Conservation (phyloP, 257 asterid species). For the Thymus mandschuricus region DNA sequence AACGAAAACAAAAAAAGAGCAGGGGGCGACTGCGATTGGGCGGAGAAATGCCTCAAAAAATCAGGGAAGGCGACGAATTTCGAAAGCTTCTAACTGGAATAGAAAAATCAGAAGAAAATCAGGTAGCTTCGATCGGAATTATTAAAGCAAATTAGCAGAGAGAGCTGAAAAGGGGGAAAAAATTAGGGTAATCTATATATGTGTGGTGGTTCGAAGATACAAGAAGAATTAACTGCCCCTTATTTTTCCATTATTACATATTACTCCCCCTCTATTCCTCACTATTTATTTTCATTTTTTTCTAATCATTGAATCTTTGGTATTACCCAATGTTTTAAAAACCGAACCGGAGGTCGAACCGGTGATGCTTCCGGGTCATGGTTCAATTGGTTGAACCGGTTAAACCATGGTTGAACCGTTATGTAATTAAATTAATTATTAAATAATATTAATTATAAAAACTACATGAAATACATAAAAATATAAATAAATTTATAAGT, state of each 20-base stretch:
- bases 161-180: conserved; percentile 11
- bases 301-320: too few species aligned
- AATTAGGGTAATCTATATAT: conserved; percentile 24
- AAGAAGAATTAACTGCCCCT: neutral
- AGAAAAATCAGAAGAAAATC: neutral
- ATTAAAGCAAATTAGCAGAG: conserved; percentile 13
- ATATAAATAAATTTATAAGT: too few species aligned
- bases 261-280: conserved; percentile 2
- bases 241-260: neutral
- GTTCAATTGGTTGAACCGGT: too few species aligned
- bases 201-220: neutral
- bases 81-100: neutral
- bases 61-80: neutral
- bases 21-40: conserved; percentile 40
- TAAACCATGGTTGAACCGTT: too few species aligned
- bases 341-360: too few species aligned
- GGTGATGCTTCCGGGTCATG: too few species aligned
- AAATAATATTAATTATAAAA: too few species aligned
- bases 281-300: too few species aligned
- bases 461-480: too few species aligned
- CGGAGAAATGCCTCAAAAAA: conserved; percentile 30
- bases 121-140: neutral
- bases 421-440: too few species aligned
- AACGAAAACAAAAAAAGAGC: neutral
- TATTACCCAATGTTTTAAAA: too few species aligned